A percentile compares a stretch with the other conserved stretches of the same genome.
Evolutionary conservation across 805 yeast species (phyloP).

Genomic region (baker's yeast (Saccharomyces cerevisiae)): DNA sequence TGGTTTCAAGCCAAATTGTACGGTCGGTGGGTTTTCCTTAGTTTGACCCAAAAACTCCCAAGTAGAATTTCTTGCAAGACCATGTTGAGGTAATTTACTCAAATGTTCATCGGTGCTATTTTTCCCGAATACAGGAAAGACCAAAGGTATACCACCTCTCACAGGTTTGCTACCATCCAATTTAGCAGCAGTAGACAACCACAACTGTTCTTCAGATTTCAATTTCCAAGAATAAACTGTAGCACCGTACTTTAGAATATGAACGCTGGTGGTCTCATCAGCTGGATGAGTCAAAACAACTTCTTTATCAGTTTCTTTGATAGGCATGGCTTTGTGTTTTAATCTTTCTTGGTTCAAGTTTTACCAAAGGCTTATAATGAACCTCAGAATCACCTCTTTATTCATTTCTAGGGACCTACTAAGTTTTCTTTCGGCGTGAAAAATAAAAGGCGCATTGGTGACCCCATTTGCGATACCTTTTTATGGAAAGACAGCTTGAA

Average conservation of each 20-base stretch:
- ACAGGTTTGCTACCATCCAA: conserved; percentile 91
- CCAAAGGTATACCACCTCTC: conserved; percentile 94
- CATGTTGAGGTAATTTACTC: conserved; percentile 81
- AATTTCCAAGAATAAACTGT: conserved; percentile 76
- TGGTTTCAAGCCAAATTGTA: conserved; percentile 86
- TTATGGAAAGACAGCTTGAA: no score
- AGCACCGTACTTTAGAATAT: conserved; percentile 80
- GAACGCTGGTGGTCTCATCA: conserved; percentile 46
- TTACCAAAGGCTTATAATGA: not conserved
- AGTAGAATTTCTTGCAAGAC: conserved; percentile 80
- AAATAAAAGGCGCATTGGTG: not conserved
- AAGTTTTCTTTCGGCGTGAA: not conserved
- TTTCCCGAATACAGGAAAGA: conserved; percentile 89
- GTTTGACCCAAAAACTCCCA: conserved; percentile 96
- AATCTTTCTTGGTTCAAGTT: not conserved
- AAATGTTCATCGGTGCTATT: conserved; percentile 50
- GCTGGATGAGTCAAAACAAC: conserved; percentile 54
- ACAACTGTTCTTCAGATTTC: conserved; percentile 68
- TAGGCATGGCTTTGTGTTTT: conserved; percentile 38
- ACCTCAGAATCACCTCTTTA: not conserved
- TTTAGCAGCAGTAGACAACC: conserved; percentile 71
- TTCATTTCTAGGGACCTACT: not conserved
- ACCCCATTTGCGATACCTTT: not conserved
- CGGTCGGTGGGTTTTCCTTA: conserved; percentile 58
- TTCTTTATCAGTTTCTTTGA: conserved; percentile 55